These are phyloP conservation scores for Zancudomyces culisetae DNA, from an alignment of 371 early-diverging fungal species.

Conservation along the genomic window DNA sequence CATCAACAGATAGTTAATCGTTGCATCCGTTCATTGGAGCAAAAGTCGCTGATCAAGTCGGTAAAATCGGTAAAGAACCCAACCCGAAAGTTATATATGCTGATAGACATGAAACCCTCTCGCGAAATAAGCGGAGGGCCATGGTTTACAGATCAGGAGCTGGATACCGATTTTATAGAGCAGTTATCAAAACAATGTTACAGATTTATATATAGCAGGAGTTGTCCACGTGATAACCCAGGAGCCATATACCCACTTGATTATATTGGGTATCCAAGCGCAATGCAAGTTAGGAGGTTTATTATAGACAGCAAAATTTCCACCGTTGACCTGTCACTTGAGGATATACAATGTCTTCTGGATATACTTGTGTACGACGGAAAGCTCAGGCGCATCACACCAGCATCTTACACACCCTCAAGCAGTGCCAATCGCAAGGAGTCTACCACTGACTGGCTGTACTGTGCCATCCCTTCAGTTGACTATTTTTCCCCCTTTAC, in stretches of 20 bases:
- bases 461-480: constrained; percentile 42
- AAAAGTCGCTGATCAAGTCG: constrained; percentile 66
- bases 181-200: constrained; percentile 51
- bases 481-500: constrained; percentile 36
- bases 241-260: constrained; percentile 8
- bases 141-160: constrained; percentile 93
- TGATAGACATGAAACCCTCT: constrained; percentile 71
- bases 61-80: constrained; percentile 89
- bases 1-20: constrained; percentile 65
- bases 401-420: constrained; percentile 24
- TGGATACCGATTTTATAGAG: constrained; percentile 89
- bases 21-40: constrained; percentile 66
- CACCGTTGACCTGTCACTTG: constrained; percentile 46
- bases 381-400: constrained; percentile 44
- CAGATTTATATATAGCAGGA: constrained; percentile 45
- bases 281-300: constrained; percentile 42
- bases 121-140: constrained; percentile 91
- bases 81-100: constrained; percentile 86
- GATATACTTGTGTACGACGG: constrained; percentile 84
- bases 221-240: constrained; percentile 34
- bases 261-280: constrained; percentile 43
- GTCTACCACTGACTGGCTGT: constrained; percentile 45
- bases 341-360: constrained; percentile 60
- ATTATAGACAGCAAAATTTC: constrained; percentile 51
- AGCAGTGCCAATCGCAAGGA: constrained; percentile 1